Percentiles rank a stretch among this genome's conserved stretches.
These are phyloP conservation scores for Entomortierella lignicola DNA, from an alignment of 192 early-diverging fungal species.

Conservation along the genomic window DNA sequence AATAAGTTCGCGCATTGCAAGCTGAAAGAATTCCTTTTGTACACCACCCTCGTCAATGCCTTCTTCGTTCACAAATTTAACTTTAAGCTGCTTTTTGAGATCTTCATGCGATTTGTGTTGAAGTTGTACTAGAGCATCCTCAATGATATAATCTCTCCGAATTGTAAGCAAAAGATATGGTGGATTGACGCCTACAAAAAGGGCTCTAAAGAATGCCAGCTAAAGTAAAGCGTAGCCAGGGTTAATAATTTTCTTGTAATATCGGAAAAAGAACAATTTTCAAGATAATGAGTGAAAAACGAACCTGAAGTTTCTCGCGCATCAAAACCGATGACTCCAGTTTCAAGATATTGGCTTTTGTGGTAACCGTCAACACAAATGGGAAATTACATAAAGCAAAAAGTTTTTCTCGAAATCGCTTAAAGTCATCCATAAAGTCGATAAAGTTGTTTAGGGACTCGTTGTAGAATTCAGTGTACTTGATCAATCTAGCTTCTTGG, in stretches of 20 bases:
- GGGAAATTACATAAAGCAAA: constrained; percentile 84
- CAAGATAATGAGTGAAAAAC: not conserved
- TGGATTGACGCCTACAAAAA: constrained; percentile 80
- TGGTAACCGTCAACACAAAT: constrained; percentile 76
- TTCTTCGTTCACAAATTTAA: constrained; percentile 93
- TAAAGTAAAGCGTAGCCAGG: constrained; percentile 5
- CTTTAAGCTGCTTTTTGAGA: constrained; percentile 89
- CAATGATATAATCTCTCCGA: constrained; percentile 75
- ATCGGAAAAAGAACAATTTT: not conserved
- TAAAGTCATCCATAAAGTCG: constrained; percentile 83
- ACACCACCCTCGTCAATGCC: constrained; percentile 95
- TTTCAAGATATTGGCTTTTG: constrained; percentile 80
- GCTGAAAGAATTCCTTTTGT: constrained; percentile 94
- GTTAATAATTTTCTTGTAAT: too few relatives aligned
- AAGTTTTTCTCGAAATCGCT: constrained; percentile 69
- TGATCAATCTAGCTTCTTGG: constrained; percentile 63
- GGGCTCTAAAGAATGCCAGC: constrained; percentile 82
- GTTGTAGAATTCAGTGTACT: constrained; percentile 78
- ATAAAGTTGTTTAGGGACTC: constrained; percentile 74
- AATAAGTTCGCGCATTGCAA: constrained; percentile 90
- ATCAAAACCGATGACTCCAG: constrained; percentile 78
- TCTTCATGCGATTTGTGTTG: constrained; percentile 85
- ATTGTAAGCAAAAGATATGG: constrained; percentile 81
- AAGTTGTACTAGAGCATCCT: constrained; percentile 72
- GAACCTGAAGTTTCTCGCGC: constrained; percentile 71